Percentiles rank a stretch among this genome's conserved stretches.
Evolutionary conservation across 1,284 basidiomycete species (phyloP).

Genomic region (Austropuccinia psidii): DNA sequence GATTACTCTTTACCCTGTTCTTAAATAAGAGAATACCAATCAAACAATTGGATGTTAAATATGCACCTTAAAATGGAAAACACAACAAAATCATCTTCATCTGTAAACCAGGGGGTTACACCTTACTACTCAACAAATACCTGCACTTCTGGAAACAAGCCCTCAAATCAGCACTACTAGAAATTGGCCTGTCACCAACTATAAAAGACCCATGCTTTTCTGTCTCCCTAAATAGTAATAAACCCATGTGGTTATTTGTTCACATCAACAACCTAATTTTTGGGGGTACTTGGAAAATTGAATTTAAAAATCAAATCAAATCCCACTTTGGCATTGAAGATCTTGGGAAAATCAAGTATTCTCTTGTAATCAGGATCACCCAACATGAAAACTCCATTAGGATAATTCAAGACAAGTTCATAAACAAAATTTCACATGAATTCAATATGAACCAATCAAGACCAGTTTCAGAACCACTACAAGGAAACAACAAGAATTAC

Average conservation of each 20-base stretch:
- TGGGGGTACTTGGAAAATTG: background rate
- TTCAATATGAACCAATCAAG: background rate
- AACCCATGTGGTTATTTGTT: background rate
- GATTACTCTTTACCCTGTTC: no score
- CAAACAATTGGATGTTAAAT: no score
- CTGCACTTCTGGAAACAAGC: background rate
- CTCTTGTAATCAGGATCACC: background rate
- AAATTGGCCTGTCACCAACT: background rate
- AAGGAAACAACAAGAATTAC: no score
- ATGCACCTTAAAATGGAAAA: no score
- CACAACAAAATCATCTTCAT: no score
- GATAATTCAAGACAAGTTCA: background rate
- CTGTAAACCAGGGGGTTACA: no score
- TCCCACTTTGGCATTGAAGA: slow-evolving; percentile 5
- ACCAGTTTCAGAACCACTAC: background rate
- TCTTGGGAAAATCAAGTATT: background rate
- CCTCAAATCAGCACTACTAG: background rate
- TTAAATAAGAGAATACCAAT: no score
- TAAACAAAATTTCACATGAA: background rate
- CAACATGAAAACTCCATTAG: background rate
- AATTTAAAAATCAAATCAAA: slow-evolving; percentile 4
- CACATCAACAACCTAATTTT: background rate
- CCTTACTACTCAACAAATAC: background rate
- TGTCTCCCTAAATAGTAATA: background rate
- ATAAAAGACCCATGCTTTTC: background rate